Base-by-base conservation (phyloP, 2,329 filamentous ascomycete species). In the Gnomoniopsis smithogilvyi region DNA sequence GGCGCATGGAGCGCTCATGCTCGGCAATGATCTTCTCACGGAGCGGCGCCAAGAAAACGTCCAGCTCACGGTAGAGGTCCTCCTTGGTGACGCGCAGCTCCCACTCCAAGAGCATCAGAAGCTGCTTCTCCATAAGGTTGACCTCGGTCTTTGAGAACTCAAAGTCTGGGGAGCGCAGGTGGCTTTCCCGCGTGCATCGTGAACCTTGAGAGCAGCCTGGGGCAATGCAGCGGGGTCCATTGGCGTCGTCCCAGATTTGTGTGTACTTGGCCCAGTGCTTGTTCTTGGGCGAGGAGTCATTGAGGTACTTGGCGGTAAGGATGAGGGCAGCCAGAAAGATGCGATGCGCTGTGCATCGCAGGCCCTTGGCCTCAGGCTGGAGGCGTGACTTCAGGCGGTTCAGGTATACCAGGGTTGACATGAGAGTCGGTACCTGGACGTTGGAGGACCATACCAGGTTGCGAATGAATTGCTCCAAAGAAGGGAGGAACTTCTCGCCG, bases 261-360 rank as follows among this genome's bases (percentile, higher is more conserved):
- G 90, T 96, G 81, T 98, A 99, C 69, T 87, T 89, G 65, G 95
- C 93, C 95, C 95, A 99, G 82, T 99, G 95, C 87, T 98, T 98
- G 85, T 99, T 99, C 87, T 98, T 98, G 64, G 95, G 95, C 14
- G 92, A 97, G 62, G 92, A 96, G 81, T 98, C 95, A 74, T 99
- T 98, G 67, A 98, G 84, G 75, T 97, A 97, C 87, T 99, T 99
- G 67, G 95, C 94, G 1, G 95, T 87, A 49, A 89, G 81, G 70
- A 95, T 95, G 65, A 94, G 86, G 17, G 90, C 81, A 46, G 91
- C 94, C 51, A 99, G 84, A 78, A 99, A 98, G 81, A 99, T 98
- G 68, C 95, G 90, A 80, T 99, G 95, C 50, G 94, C 92, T 24
- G 95, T 98, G 81, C 95, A 98, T 68, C 90, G 88, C 77, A 98